Conservation (phyloP, 768 basidiomycete genomes). For the Cystobasidium tubakii region DNA sequence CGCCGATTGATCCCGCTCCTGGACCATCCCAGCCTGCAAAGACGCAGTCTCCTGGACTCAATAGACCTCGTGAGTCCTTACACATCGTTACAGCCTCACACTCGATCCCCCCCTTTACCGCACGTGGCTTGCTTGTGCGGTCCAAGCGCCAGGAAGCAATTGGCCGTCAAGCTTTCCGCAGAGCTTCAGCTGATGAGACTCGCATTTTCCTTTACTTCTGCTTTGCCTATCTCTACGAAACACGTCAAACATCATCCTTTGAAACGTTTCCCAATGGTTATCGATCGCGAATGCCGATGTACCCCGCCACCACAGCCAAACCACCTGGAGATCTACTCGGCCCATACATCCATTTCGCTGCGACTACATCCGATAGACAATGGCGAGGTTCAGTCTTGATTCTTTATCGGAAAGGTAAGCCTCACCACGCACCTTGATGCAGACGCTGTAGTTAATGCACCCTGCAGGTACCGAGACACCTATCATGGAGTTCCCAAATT, state of each 20-base stretch:
- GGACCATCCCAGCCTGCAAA: conserved; percentile 15
- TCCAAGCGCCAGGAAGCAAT: not conserved
- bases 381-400: conserved; percentile 33
- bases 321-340: conserved; percentile 24
- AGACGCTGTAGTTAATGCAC: not conserved
- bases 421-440: not conserved
- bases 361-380: conserved; percentile 18
- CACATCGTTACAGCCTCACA: not conserved
- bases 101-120: not conserved
- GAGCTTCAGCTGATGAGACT: not conserved
- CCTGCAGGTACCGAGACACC: not conserved
- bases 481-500: conserved; percentile 15
- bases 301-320: conserved; percentile 13
- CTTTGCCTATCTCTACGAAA: not conserved
- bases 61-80: conserved; percentile 25
- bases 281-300: not conserved
- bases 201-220: not conserved
- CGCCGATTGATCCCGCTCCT: conserved; percentile 16
- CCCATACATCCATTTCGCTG: conserved; percentile 35
- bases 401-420: conserved; percentile 23
- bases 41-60: conserved; percentile 29
- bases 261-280: not conserved
- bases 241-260: not conserved
- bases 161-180: not conserved
- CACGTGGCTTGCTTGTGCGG: not conserved